Base-by-base conservation (phyloP, 2,329 filamentous ascomycete genomes). In the Setomelanomma holmii region DNA sequence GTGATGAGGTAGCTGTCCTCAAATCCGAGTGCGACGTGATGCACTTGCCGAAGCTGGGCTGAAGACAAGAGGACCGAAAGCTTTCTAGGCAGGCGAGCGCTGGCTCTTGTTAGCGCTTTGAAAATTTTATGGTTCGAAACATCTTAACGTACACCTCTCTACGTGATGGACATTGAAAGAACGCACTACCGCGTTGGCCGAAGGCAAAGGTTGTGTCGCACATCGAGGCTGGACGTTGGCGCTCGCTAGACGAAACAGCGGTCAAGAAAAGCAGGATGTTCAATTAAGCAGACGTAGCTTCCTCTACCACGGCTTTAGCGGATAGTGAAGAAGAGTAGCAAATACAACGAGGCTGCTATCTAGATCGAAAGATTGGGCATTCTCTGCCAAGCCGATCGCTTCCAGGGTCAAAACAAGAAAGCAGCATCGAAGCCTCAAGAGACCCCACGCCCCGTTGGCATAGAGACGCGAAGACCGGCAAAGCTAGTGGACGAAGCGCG, bases 171-270 rank as follows among this genome's bases (percentile, higher is more conserved):
- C 69, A 67, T 49, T 72, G 68, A 33, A 72, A 67, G 56, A 65
- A 72, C 46, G 73, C 69, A 54, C 59, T 64, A 24, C 71, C 71
- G n/a, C 68, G 61, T 49, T 74, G 71, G 41, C 71, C 68, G 49
- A 74, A 71, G 12, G 71, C 54, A 43, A 72, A 68, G 4, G 62
- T 70, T 21, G 68, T 52, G 43, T 74, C 68, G 54, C 69, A 69
- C 70, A 72, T 73, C 17, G 39, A 39, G 23, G 39, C 23, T 49
- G 39, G 19, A 33, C 34, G 41, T 38, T 34, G 24, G 33, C 45
- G 34, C 39, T 47, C 38, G 48, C 49, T 55, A 44, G 45, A 33
- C 41, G 42, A 45, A 53, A 47, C 23, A 33, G 17, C 17, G 41
- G 38, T 30, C 51, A 42, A 16, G 11, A 43, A 40, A 27, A 54